phyloP scores from a whole-genome alignment of 1,139 yeast genomes.

The Suhomyces maxii region DNA sequence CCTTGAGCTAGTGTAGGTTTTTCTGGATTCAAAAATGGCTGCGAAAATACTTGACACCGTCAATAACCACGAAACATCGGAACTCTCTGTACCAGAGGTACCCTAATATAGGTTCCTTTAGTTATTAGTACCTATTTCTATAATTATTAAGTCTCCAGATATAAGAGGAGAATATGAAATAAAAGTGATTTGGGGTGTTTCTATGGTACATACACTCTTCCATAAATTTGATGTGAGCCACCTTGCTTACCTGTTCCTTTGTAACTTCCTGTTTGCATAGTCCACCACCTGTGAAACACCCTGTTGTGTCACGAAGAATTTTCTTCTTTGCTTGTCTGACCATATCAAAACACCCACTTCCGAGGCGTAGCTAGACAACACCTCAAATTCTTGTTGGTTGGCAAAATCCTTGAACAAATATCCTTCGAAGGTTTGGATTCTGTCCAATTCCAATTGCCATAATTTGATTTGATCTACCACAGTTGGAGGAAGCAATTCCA shows the following conservation, averaged over 20 bases:
- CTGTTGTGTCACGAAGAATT: conserved; percentile 78
- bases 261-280: conserved; percentile 67
- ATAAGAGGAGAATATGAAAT: too few relatives aligned
- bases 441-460: conserved; percentile 95
- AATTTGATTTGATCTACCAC: conserved; percentile 92
- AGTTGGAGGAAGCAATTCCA: conserved; percentile 86
- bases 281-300: conserved; percentile 89
- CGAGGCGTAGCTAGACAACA: conserved; percentile 72
- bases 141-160: too few relatives aligned
- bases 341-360: conserved; percentile 90
- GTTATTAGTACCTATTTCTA: too few relatives aligned
- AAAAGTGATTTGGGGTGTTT: too few relatives aligned
- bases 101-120: too few relatives aligned
- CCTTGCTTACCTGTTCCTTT: conserved; percentile 11
- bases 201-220: too few relatives aligned
- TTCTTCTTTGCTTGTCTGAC: conserved; percentile 71
- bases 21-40: too few relatives aligned
- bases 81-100: too few relatives aligned
- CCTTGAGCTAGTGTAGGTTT: too few relatives aligned
- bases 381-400: conserved; percentile 72
- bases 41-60: too few relatives aligned
- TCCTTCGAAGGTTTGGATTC: conserved; percentile 87
- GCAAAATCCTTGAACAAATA: conserved; percentile 84
- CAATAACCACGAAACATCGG: too few relatives aligned
- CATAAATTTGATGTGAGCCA: background rate